Evolutionary conservation across 2,329 filamentous ascomycete genomes (phyloP), one percentile per base, ranked within the genome.

Genomic region (Apiospora phragmitis): DNA sequence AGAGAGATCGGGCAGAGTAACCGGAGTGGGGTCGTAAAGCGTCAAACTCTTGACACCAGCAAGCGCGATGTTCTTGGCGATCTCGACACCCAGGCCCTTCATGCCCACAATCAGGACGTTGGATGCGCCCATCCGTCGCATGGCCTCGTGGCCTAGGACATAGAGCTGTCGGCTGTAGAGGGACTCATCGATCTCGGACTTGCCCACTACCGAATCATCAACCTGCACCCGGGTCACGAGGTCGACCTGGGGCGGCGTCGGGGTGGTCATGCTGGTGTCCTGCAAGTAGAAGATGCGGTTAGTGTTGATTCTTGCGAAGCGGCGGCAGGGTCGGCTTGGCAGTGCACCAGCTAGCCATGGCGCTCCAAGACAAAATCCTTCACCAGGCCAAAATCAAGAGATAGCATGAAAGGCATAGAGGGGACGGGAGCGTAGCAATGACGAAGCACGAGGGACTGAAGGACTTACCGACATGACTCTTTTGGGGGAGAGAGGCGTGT

Each of bases 121-220:
- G 70, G 96, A 98, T 73, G 94, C 93, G 79, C 95, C 90, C 96
- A 99, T 99, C 79, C 96, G 94, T 88, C 97, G 98, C 96, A 99
- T 99, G 75, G 96, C 96, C 82, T 92, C 90, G 77, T 92, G 90
- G 74, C 90, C 90, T 68, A 92, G 81, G 72, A 92, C 91, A 79
- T 92, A 92, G 76, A 93, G 90, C 83, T 93, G 91, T 79, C 91
- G 88, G 80, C 90, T 92, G 85, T 93, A 93, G 76, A 93, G 89
- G 70, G 90, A 91, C 80, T 93, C 91, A 76, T 93, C 91, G 84
- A 93, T 93, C 74, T 91, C 90, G 79, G 79, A 84, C 71, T 82
- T 82, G 74, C 85, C 87, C 49, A 86, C 80, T 70, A 86, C 85
- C 45, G 89, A 87, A 73, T 89, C 85, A 81, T 91, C 90, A 75